Conservation (phyloP, 495 filamentous ascomycete genomes). For the Collariella sp. region DNA sequence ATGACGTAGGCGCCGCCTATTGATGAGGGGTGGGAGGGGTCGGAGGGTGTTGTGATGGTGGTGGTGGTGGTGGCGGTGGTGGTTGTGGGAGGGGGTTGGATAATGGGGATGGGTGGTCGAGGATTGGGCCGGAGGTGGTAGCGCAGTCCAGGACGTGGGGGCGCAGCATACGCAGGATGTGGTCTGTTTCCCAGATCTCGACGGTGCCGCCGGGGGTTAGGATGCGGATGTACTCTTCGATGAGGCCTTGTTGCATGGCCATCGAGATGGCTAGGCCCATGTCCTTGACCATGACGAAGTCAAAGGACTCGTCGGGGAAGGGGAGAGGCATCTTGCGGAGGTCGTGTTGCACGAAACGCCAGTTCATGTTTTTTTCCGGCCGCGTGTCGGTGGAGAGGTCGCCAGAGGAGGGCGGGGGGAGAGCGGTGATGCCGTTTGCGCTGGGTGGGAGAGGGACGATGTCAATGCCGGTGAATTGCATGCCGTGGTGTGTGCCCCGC, state of each 20-base stretch:
- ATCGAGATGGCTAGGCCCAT: constrained; percentile 60
- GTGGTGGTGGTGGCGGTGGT: background rate
- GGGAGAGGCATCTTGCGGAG: constrained; percentile 66
- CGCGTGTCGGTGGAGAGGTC: constrained; percentile 7
- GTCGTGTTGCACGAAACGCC: constrained; percentile 85
- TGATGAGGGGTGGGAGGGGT: background rate
- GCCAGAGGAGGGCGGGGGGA: constrained; percentile 3
- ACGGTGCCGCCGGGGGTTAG: constrained; percentile 69
- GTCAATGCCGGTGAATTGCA: constrained; percentile 78
- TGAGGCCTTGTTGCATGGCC: constrained; percentile 51
- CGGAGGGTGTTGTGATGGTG: constrained; percentile 20
- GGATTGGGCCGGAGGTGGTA: background rate
- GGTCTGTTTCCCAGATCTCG: constrained; percentile 83
- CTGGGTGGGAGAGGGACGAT: constrained; percentile 63
- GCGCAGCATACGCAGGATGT: constrained; percentile 64
- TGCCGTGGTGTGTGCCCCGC: constrained; percentile 44
- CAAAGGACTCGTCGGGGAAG: constrained; percentile 76
- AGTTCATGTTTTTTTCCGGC: constrained; percentile 63
- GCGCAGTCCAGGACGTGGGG: constrained; percentile 56
- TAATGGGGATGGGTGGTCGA: constrained; percentile 29
- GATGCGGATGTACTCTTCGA: constrained; percentile 71
- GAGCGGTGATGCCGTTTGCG: constrained; percentile 23
- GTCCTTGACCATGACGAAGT: constrained; percentile 86
- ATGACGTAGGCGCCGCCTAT: constrained; percentile 66
- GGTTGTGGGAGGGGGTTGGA: constrained; percentile 27